Conservation (phyloP, 208 protist genomes). For the Crithidia brevicula region DNA sequence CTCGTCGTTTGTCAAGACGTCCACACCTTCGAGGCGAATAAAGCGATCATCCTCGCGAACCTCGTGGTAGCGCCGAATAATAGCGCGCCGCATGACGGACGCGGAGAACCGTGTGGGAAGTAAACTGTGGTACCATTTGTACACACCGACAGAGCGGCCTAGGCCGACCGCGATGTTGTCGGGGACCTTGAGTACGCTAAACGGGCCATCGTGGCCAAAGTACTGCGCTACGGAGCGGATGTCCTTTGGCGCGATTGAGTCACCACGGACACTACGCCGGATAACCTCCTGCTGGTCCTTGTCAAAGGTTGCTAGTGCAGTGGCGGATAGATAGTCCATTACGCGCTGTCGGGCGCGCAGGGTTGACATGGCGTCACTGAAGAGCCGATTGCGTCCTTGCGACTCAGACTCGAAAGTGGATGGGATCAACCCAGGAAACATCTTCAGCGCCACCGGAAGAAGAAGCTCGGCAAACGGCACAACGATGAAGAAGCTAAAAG, state of each 20-base stretch:
- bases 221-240: slow-evolving; percentile 80
- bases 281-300: slow-evolving; percentile 86
- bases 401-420: slow-evolving; percentile 94
- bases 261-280: slow-evolving; percentile 68
- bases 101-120: slow-evolving; percentile 64
- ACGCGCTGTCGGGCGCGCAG: slow-evolving; percentile 80
- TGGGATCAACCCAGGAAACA: slow-evolving; percentile 97
- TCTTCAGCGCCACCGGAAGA: slow-evolving; percentile 95
- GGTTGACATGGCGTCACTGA: slow-evolving; percentile 75
- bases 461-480: slow-evolving; percentile 97
- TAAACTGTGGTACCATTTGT: slow-evolving; percentile 77
- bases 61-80: slow-evolving; percentile 82
- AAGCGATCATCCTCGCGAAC: slow-evolving; percentile 84
- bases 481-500: slow-evolving; percentile 97
- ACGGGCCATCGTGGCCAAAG: slow-evolving; percentile 75
- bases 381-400: slow-evolving; percentile 85
- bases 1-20: slow-evolving; percentile 78
- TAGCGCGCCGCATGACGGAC: slow-evolving; percentile 64
- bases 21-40: slow-evolving; percentile 80
- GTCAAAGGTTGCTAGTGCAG: slow-evolving; percentile 78
- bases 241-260: slow-evolving; percentile 76
- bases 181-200: slow-evolving; percentile 87
- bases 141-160: slow-evolving; percentile 70
- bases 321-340: slow-evolving; percentile 88
- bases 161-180: slow-evolving; percentile 76